A percentile compares a stretch with the other conserved stretches of the same genome.
phyloP scores from a whole-genome alignment of 1,284 basidiomycete genomes.

The Irpex rosettiformis region DNA sequence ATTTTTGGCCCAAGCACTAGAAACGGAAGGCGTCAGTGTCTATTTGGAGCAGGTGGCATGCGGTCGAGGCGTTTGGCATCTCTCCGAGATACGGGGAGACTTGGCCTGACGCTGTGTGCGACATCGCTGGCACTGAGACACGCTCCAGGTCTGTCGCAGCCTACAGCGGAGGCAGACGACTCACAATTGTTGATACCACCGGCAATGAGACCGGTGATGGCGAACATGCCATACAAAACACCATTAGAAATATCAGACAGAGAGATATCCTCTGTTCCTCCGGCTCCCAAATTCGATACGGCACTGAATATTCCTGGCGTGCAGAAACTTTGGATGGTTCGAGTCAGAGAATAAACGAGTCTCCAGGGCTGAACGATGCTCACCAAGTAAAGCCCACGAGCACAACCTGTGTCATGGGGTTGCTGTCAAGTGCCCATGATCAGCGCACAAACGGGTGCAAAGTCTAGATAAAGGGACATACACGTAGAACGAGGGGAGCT shows the following conservation, averaged over 20 bases:
- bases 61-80: not conserved
- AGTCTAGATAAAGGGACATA: slow-evolving; percentile 13
- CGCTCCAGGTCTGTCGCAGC: no score
- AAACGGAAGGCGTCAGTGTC: not conserved
- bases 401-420: slow-evolving; percentile 38
- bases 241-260: slow-evolving; percentile 39
- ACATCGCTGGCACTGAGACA: no score
- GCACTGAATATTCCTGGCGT: slow-evolving; percentile 51
- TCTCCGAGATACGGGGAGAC: not conserved
- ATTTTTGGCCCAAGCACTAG: slow-evolving; percentile 41
- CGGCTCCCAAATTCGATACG: slow-evolving; percentile 41
- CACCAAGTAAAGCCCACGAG: slow-evolving; percentile 42
- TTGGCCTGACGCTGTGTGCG: not conserved
- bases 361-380: slow-evolving; percentile 13
- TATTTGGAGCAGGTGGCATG: not conserved
- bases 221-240: slow-evolving; percentile 42
- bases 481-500: slow-evolving; percentile 28
- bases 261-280: slow-evolving; percentile 38
- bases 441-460: not conserved
- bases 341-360: no score
- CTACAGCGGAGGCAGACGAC: no score
- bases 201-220: slow-evolving; percentile 41
- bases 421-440: slow-evolving; percentile 14
- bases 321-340: slow-evolving; percentile 30
- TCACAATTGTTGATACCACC: slow-evolving; percentile 45